Evolutionary conservation across 192 early-diverging fungal species (phyloP), one percentile per base, ranked within the genome.

Genomic region (Hyaloraphidium curvatum): DNA sequence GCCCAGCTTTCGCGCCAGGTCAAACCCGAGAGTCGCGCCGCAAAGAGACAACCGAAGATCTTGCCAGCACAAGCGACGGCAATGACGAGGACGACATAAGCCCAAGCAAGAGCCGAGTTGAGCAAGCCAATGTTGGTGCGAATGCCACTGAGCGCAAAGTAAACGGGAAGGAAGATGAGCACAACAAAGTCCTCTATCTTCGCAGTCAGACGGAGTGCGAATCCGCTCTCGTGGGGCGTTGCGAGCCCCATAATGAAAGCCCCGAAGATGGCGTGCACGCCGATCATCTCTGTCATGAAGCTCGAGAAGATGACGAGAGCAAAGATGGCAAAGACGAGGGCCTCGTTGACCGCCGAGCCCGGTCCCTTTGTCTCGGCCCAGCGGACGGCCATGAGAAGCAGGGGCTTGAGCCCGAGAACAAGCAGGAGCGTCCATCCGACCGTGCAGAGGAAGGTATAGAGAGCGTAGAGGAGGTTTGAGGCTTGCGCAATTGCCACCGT

Each of bases 181-280:
- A 72, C 73, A 22, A 91, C 71, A 1, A 93, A 57, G 62, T 97
- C 92, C 57, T 97, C 91, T 40, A 92, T 82, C 66, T 89, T 89
- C 57, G 93, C 87, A 3, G 84, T 87, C 9, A 97, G 74, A 28
- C 77, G 76, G 51, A 89, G 70, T 1, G 91, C 79, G 57, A 97
- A 84, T 13, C 87, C 84, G 54, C 76, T 72, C 33, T 89, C 83
- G 62, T 91, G 87, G 3, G 92, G 92, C 19, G 83, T 70, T 30
- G 90, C 83, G 26, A 91, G 71, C 14, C 92, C 91, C 3, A 78
- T 72, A 5, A 97, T 39, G 57, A 94, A 94, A 1, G 76, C 85
- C 30, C 92, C 92, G 78, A 97, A 97, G 59, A 97, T 91, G 22
- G 82, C 68, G 64, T 97, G 86, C 30, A 97, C 77, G 28, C 92